Percentiles rank a stretch among this genome's conserved stretches.
Conservation (phyloP, 371 early-diverging fungal species). For the Thermomucor indicae-seudaticae region DNA sequence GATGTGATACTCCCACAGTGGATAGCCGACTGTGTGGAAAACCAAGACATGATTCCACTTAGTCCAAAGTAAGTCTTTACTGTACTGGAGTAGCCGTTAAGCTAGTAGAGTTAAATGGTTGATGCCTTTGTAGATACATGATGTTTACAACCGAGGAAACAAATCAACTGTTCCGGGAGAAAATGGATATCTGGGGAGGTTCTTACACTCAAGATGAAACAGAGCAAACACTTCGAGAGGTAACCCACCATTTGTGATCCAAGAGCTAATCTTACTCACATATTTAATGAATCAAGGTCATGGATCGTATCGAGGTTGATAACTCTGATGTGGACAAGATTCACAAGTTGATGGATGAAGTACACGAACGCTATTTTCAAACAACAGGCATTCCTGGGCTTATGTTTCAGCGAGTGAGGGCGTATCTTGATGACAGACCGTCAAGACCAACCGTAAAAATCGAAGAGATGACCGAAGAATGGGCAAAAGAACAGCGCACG, state of each 20-base stretch:
- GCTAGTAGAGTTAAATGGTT: constrained; percentile 1
- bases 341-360: constrained; percentile 11
- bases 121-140: constrained; percentile 50
- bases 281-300: constrained; percentile 7
- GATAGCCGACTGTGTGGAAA: constrained; percentile 57
- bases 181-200: constrained; percentile 68
- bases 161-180: constrained; percentile 29
- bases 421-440: constrained; percentile 20
- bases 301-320: constrained; percentile 2
- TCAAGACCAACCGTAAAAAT: neutral
- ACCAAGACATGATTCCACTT: constrained; percentile 46
- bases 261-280: constrained; percentile 1
- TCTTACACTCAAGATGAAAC: constrained; percentile 56
- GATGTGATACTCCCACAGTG: constrained; percentile 60
- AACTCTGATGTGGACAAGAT: neutral
- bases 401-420: constrained; percentile 19
- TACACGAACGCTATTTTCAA: constrained; percentile 24
- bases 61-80: constrained; percentile 48
- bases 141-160: constrained; percentile 50
- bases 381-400: constrained; percentile 20
- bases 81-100: neutral
- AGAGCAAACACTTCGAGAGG: constrained; percentile 49
- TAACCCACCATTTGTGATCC: constrained; percentile 10
- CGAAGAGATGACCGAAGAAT: constrained; percentile 6
- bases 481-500: constrained; percentile 13